These are phyloP conservation scores for Raffaelea albimanens DNA, from an alignment of 2,329 filamentous ascomycete species.

Conservation along the genomic window DNA sequence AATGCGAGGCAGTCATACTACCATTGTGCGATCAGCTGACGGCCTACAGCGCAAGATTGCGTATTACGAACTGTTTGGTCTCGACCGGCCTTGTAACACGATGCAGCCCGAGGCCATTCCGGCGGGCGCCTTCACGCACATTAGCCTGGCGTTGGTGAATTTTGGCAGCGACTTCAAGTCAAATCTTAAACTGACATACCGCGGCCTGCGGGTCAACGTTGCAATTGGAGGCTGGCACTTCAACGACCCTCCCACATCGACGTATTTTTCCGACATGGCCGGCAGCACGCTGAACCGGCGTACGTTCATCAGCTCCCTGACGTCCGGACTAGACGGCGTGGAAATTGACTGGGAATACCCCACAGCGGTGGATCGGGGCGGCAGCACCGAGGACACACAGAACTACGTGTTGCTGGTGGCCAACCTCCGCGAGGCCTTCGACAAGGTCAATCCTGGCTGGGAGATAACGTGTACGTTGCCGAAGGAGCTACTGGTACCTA, in stretches of 20 bases:
- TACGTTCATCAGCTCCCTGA: slow-evolving; percentile 9
- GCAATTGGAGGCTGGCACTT: slow-evolving; percentile 32
- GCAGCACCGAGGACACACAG: slow-evolving; percentile 9
- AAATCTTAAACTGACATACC: no score
- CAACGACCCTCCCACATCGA: slow-evolving; percentile 20
- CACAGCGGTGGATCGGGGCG: slow-evolving; percentile 11
- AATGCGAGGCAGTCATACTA: slow-evolving; percentile 6
- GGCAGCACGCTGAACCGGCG: slow-evolving; percentile 4
- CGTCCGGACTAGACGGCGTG: slow-evolving; percentile 9
- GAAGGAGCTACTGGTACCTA: slow-evolving; percentile 14
- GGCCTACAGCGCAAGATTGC: slow-evolving; percentile 15
- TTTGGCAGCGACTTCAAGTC: slow-evolving; percentile 21
- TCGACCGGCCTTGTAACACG: slow-evolving; percentile 12
- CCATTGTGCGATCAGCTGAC: no score
- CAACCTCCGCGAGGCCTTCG: background rate
- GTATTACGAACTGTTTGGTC: slow-evolving; percentile 22
- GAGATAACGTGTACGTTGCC: no score
- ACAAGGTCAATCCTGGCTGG: background rate
- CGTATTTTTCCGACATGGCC: slow-evolving; percentile 17
- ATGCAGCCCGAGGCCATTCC: slow-evolving; percentile 18
- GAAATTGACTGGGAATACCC: slow-evolving; percentile 13
- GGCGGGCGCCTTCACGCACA: slow-evolving; percentile 18
- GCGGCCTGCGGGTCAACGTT: no score
- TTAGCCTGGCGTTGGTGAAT: slow-evolving; percentile 24
- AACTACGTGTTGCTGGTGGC: slow-evolving; percentile 1